Conservation (phyloP, 208 protist species). For the Leishmania guyanensis region DNA sequence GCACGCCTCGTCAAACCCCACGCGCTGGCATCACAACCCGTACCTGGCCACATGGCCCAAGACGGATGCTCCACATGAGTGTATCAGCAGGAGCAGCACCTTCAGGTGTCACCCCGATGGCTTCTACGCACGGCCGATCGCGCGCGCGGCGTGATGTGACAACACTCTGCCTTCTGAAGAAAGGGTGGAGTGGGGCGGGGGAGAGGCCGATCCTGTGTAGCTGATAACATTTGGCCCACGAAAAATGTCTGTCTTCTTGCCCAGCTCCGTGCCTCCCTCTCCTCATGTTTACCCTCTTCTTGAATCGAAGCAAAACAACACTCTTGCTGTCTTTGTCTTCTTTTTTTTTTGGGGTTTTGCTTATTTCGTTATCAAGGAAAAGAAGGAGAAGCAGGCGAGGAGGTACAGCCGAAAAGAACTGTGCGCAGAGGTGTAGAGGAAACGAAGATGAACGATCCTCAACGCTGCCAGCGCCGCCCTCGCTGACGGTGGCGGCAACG, state of each 20-base stretch:
- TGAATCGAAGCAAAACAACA: neutral
- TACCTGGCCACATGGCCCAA: conserved; percentile 18
- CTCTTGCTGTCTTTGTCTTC: neutral
- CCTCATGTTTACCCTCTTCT: neutral
- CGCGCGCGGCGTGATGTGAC: neutral
- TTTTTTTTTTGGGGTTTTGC: neutral
- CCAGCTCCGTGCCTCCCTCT: neutral
- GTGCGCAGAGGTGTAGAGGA: neutral
- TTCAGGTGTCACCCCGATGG: neutral
- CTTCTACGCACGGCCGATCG: neutral
- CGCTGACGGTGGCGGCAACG: neutral
- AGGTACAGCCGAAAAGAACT: neutral
- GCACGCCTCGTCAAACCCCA: conserved; percentile 14
- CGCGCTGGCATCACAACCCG: conserved; percentile 38
- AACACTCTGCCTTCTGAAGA: neutral
- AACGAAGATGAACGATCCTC: neutral
- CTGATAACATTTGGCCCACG: neutral
- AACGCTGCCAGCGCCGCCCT: neutral
- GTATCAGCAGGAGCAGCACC: neutral
- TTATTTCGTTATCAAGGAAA: neutral
- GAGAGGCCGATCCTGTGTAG: neutral
- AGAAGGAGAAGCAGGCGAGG: neutral
- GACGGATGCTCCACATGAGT: conserved; percentile 9
- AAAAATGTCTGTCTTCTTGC: neutral
- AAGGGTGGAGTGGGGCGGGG: neutral